Conservation (phyloP, 176 grass and related monocot genomes). For the Puya raimondii region DNA sequence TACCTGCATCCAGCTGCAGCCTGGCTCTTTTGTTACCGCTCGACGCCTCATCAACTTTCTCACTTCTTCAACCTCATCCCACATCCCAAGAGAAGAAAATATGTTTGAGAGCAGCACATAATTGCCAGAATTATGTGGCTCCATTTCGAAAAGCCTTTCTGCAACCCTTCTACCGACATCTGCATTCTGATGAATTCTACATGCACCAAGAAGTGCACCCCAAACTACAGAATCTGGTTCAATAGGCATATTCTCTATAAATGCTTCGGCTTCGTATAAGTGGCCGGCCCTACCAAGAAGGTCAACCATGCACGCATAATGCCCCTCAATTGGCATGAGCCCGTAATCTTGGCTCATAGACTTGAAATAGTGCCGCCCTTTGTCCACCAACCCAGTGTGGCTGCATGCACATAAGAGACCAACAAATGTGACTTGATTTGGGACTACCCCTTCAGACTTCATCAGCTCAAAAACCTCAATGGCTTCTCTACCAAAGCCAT, state of each 20-base stretch:
- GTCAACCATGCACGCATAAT: slow-evolving; percentile 69
- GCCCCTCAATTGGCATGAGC: slow-evolving; percentile 35
- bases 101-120: slow-evolving; percentile 71
- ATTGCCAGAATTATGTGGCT: slow-evolving; percentile 49
- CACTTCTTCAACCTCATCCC: slow-evolving; percentile 53
- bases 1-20: slow-evolving; percentile 59
- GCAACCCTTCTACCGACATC: slow-evolving; percentile 48
- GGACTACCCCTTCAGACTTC: slow-evolving; percentile 21
- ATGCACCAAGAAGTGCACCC: slow-evolving; percentile 68
- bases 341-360: slow-evolving; percentile 47
- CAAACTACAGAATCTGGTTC: slow-evolving; percentile 57
- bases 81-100: slow-evolving; percentile 59
- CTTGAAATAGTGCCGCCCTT: slow-evolving; percentile 41
- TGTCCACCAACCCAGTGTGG: slow-evolving; percentile 53
- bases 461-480: slow-evolving; percentile 53
- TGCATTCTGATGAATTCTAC: slow-evolving; percentile 52
- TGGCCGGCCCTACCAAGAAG: slow-evolving; percentile 57
- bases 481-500: slow-evolving; percentile 36
- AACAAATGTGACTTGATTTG: slow-evolving; percentile 61
- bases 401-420: slow-evolving; percentile 52
- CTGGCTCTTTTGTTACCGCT: slow-evolving; percentile 44
- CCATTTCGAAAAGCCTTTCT: slow-evolving; percentile 49
- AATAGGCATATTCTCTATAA: slow-evolving; percentile 57
- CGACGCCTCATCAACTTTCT: slow-evolving; percentile 46
- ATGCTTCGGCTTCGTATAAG: slow-evolving; percentile 41